Evolutionary conservation across 805 yeast species (phyloP).

Genomic region (Naumovozyma baii): DNA sequence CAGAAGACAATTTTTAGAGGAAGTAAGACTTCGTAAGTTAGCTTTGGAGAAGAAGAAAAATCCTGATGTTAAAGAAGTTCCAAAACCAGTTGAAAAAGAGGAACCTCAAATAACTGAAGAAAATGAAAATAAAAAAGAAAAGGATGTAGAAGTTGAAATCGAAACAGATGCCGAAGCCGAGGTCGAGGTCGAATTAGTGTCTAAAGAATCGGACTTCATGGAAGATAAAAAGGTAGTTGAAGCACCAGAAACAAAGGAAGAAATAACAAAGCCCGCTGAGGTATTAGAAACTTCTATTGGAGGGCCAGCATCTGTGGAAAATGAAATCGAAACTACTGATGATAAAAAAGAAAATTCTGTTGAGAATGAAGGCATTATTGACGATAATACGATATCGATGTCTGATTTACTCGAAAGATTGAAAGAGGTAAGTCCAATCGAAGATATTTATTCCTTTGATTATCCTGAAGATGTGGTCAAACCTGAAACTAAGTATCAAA

Average conservation of each 20-base stretch:
- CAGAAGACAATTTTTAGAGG: slow-evolving; percentile 27
- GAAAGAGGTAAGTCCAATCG: slow-evolving; percentile 39
- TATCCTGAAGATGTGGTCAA: slow-evolving; percentile 47
- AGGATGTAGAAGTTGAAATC: slow-evolving; percentile 10
- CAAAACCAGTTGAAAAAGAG: slow-evolving; percentile 8
- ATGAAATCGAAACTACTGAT: slow-evolving; percentile 9
- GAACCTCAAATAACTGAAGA: slow-evolving; percentile 12
- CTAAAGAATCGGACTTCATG: no score
- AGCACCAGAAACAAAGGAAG: slow-evolving; percentile 3
- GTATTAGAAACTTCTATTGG: slow-evolving; percentile 13
- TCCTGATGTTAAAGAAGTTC: slow-evolving; percentile 6
- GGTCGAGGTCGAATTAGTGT: no score
- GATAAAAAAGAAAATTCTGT: slow-evolving; percentile 11
- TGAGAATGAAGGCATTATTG: slow-evolving; percentile 12
- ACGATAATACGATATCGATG: slow-evolving; percentile 29
- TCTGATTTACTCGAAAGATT: slow-evolving; percentile 46
- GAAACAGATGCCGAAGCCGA: slow-evolving; percentile 16
- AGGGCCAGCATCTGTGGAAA: slow-evolving; percentile 16
- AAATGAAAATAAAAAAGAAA: slow-evolving; percentile 11
- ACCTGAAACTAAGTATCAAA: slow-evolving; percentile 40
- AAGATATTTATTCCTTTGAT: slow-evolving; percentile 42
- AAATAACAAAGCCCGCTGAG: slow-evolving; percentile 3
- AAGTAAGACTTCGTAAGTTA: slow-evolving; percentile 26
- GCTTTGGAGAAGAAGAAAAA: slow-evolving; percentile 23
- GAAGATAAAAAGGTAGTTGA: background rate